Evolutionary conservation across 345 rosid species (phyloP), one percentile per base, ranked within the genome.

Genomic region (Cardamine chenopodiifolia): DNA sequence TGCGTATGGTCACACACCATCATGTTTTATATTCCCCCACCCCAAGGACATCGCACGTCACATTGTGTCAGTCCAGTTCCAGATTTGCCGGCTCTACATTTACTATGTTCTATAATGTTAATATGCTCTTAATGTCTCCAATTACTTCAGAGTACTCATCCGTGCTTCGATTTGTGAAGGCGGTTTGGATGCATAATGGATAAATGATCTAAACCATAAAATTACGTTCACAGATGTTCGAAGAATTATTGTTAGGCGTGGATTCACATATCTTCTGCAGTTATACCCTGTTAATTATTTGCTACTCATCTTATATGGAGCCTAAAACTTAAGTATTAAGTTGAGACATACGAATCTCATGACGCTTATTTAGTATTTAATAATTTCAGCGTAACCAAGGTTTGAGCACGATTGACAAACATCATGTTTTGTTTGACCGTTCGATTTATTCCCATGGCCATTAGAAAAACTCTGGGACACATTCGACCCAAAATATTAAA

Each of bases 41-140:
- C 26, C 26, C 26, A 25, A 25, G 26, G 26, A 25, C 3, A 25
- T 25, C 26, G 26, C 26, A 25, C 26, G 26, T 1, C 26, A 25
- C 26, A 7, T 47, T 59, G 48, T 59, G 74, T 70, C 74, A 58
- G 74, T 47, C 34, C 55, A 29, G 19, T 45, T 70, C 74, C 74
- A 70, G 67, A 59, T 59, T 70, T 70, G 74, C 58, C 74, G 74
- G 74, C 74, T 59, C 44, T 32, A 1, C 20, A 57, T 31, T 4
- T 58, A 68, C 53, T 12, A n/a, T 14, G 10, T 20, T 28, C 32
- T 42, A 18, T 4, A 0, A 14, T 8, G 18, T 57, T 39, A 39
- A 68, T 25, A 52, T 23, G 48, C 17, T 23, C 15, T 20, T 31
- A 13, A 66, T 8, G 8, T 22, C 20, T 37, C 31, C 49, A 37